phyloP scores from a whole-genome alignment of 768 basidiomycete species.

The Lactarius trivialis region DNA sequence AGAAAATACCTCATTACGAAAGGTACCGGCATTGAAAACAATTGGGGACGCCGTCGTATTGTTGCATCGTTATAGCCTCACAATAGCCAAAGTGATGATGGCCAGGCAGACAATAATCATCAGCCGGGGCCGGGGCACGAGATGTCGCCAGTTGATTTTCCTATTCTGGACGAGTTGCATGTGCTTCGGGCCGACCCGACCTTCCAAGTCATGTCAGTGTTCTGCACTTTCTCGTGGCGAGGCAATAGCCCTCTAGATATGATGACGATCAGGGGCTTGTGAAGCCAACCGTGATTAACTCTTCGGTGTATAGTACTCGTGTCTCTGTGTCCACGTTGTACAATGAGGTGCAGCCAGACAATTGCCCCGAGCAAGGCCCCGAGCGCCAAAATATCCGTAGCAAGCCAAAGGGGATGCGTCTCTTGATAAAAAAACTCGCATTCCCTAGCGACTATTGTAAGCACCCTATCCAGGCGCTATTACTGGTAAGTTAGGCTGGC shows the following conservation, averaged over 20 bases:
- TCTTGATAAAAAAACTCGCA: neutral
- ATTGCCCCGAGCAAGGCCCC: neutral
- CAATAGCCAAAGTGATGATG: neutral
- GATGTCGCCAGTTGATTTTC: no score
- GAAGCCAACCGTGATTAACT: neutral
- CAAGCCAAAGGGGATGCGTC: neutral
- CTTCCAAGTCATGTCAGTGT: neutral
- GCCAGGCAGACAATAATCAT: neutral
- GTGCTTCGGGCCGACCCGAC: neutral
- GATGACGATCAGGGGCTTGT: neutral
- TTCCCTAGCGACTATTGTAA: neutral
- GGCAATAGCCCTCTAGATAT: neutral
- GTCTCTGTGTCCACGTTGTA: neutral
- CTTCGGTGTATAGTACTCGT: neutral
- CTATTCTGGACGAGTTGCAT: neutral
- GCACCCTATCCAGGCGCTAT: no score
- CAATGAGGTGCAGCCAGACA: neutral
- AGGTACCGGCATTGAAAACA: neutral
- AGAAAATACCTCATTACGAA: no score
- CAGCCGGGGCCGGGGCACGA: neutral
- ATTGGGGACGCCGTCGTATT: no score
- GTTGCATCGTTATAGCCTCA: neutral
- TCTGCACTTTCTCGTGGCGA: no score
- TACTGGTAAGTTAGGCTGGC: neutral
- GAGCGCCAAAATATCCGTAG: neutral